A percentile compares a stretch with the other conserved stretches of the same genome.
These are phyloP conservation scores for Ustanciosporium gigantosporum DNA, from an alignment of 1,284 basidiomycete species.

Conservation along the genomic window DNA sequence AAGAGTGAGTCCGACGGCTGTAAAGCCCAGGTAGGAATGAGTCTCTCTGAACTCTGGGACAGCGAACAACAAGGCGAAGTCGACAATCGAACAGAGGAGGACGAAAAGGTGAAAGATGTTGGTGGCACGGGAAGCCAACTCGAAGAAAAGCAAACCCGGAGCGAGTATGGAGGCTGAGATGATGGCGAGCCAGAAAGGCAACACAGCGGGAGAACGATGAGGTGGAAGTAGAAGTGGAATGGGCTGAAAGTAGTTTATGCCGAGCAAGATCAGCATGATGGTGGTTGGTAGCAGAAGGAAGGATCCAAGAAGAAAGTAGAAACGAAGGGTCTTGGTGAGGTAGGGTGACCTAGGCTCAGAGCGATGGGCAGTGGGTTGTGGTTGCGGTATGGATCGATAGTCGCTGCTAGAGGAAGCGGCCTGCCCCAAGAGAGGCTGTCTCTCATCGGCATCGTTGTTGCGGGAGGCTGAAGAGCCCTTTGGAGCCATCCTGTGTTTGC, in stretches of 20 bases:
- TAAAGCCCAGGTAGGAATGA: constrained; percentile 32
- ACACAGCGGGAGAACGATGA: constrained; percentile 28
- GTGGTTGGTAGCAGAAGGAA: constrained; percentile 29
- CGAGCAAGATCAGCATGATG: constrained; percentile 26
- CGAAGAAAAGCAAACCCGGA: constrained; percentile 42
- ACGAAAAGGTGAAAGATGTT: constrained; percentile 35
- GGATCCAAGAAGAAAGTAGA: constrained; percentile 28
- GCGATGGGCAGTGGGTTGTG: not conserved
- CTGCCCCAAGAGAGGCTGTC: constrained; percentile 19
- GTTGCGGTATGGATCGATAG: constrained; percentile 14
- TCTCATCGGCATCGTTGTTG: constrained; percentile 13
- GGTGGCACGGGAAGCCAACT: constrained; percentile 39
- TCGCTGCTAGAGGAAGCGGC: not conserved
- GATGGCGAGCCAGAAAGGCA: constrained; percentile 43
- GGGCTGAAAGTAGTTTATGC: constrained; percentile 36
- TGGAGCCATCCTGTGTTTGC: constrained; percentile 9
- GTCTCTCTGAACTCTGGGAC: constrained; percentile 28
- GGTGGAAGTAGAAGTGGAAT: constrained; percentile 37
- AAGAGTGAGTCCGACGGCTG: constrained; percentile 17
- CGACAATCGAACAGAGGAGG: constrained; percentile 16
- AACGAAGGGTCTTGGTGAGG: constrained; percentile 22
- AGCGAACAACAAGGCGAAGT: constrained; percentile 22
- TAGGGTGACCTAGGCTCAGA: constrained; percentile 17
- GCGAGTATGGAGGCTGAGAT: constrained; percentile 34
- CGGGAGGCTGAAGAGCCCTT: constrained; percentile 3